These are phyloP conservation scores for Neurospora sublineolata DNA, from an alignment of 495 filamentous ascomycete genomes.

Conservation along the genomic window DNA sequence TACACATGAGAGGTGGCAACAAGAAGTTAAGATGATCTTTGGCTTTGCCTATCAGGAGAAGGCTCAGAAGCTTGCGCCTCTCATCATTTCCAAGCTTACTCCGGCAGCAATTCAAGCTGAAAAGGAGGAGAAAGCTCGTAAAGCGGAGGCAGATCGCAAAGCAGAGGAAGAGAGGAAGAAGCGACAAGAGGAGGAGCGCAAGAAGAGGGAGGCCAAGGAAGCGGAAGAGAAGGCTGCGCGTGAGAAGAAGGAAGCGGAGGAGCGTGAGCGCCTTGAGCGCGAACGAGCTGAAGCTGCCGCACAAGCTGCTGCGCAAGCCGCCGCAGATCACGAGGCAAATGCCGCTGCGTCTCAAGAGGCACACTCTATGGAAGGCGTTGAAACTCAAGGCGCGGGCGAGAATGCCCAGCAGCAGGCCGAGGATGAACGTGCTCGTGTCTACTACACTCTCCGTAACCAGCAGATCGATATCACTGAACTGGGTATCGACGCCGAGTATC, in stretches of 20 bases:
- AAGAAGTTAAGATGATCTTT: constrained; percentile 83
- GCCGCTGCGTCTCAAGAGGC: constrained; percentile 24
- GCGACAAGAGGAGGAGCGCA: constrained; percentile 41
- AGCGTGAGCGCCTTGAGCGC: constrained; percentile 41
- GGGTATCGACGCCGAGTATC: constrained; percentile 86
- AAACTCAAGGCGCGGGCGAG: constrained; percentile 36
- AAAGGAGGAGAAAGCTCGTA: constrained; percentile 49
- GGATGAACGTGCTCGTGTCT: constrained; percentile 42
- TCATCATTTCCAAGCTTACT: constrained; percentile 62
- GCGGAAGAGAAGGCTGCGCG: constrained; percentile 46
- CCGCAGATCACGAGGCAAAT: constrained; percentile 2
- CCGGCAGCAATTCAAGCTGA: constrained; percentile 77
- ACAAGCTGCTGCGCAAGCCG: constrained; percentile 18
- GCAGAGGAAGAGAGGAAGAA: constrained; percentile 55
- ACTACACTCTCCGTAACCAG: constrained; percentile 70
- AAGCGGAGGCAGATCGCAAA: constrained; percentile 47
- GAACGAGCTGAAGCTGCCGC: constrained; percentile 37
- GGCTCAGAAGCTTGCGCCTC: constrained; percentile 51
- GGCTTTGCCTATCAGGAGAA: constrained; percentile 56
- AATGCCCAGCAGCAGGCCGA: constrained; percentile 20
- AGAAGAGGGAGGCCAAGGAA: constrained; percentile 44
- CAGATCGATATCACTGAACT: constrained; percentile 85
- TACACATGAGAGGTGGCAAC: constrained; percentile 71
- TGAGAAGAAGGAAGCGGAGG: constrained; percentile 47
- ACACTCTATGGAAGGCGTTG: constrained; percentile 81